Evolutionary conservation across 169 alveolate species (phyloP).

Genomic region (Plasmodium knowlesi): DNA sequence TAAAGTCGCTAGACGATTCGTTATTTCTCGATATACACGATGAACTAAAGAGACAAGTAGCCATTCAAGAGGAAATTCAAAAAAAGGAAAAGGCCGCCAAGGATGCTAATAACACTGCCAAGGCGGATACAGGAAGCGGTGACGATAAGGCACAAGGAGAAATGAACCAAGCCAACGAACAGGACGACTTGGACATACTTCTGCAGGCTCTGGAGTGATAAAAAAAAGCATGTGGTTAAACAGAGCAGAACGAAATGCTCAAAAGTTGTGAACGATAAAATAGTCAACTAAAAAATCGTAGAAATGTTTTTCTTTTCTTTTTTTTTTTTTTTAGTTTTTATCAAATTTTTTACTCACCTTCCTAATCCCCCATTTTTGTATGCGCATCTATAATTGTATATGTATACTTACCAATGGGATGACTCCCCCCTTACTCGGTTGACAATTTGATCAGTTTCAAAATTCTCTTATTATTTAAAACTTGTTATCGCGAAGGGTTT

Average conservation of each 20-base stretch:
- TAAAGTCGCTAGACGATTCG: conserved; percentile 53
- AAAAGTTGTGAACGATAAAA: neutral
- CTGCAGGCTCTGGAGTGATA: conserved; percentile 45
- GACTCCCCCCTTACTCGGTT: neutral
- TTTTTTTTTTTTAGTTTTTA: neutral
- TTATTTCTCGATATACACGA: conserved; percentile 53
- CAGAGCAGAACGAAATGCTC: neutral
- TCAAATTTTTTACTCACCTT: neutral
- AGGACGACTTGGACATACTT: conserved; percentile 58
- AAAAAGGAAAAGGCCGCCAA: conserved; percentile 12
- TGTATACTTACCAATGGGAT: neutral
- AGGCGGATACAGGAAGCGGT: neutral
- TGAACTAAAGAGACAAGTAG: conserved; percentile 26
- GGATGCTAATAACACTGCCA: neutral
- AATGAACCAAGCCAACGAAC: neutral
- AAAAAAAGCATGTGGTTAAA: neutral
- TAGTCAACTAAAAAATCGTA: neutral
- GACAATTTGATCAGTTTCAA: neutral
- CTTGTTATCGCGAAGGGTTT: neutral
- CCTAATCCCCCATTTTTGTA: neutral
- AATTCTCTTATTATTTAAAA: neutral
- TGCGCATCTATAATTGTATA: neutral
- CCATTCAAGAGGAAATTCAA: conserved; percentile 53
- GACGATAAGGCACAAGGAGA: neutral
- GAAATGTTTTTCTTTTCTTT: neutral